Evolutionary conservation across 768 basidiomycete species (phyloP), one percentile per base, ranked within the genome.

Genomic region (Leccinum incarnatum): DNA sequence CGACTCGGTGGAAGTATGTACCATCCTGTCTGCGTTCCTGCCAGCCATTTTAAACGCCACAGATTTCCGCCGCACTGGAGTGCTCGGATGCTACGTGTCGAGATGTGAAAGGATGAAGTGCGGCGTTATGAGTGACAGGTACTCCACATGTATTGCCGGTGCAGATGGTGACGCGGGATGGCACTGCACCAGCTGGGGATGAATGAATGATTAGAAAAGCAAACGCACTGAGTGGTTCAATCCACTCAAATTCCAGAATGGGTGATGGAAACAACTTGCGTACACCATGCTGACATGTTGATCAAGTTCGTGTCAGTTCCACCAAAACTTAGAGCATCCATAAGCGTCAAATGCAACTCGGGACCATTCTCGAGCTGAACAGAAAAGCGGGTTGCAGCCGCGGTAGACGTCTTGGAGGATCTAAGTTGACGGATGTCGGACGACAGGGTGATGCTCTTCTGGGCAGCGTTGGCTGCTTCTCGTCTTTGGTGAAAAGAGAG

Each of bases 231-330:
- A 1, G 9, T 55, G 25, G 12, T 17, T 5, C 2, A 48, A 14
- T 30, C 5, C 3, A 56, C 65, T 48, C 19, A 65, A 67, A 36
- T 65, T 59, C 68, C 65, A 68, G 53, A 1, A 53, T 59, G 7
- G 65, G 68, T 29, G 27, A 34, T 68, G 67, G 46, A 68, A 68
- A 52, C 32, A 58, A 30, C 30, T 62, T 1, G 62, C 62, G 27
- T 69, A 67, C 1, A 69, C 61, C 61, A 62, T 63, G n/a, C 36
- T 65, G 3, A 68, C 58, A 25, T 70, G 59, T 9, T 61, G 37
- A 36, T 60, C 25, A 4, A 2, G 0, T 19, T 21, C 25, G 4
- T 2, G 23, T 62, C 21, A 58, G 37, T 5, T 2, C 2, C 2
- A 48, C 25, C 5, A 4, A 61, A 32, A 29, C 12, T 27, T 10